Conservation (phyloP, 306 rosid genomes). For the Ceratonia siliqua region DNA sequence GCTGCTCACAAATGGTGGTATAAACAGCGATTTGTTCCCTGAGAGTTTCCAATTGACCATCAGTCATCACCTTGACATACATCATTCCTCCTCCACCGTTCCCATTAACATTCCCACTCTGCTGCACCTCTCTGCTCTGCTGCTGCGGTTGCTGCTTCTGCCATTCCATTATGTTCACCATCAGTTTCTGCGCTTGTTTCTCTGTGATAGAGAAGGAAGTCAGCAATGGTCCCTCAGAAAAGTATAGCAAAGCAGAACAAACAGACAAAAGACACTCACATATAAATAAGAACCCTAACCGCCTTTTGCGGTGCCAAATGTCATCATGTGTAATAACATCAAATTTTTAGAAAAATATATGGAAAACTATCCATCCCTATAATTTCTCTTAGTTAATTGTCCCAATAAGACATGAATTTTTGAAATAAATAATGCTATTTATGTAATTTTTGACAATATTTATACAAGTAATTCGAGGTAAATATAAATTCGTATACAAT, state of each 20-base stretch:
- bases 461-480: background rate
- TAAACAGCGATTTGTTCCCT: constrained; percentile 84
- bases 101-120: constrained; percentile 31
- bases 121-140: constrained; percentile 37
- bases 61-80: constrained; percentile 94
- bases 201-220: background rate
- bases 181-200: background rate
- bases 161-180: constrained; percentile 63
- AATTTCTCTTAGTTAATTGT: background rate
- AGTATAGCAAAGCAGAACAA: background rate
- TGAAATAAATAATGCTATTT: too few species aligned
- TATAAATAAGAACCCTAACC: constrained; percentile 2
- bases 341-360: too few species aligned
- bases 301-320: constrained; percentile 1
- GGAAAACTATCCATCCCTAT: too few species aligned
- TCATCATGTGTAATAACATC: background rate
- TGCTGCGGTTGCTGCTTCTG: constrained; percentile 64
- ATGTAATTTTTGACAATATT: too few species aligned
- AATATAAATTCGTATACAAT: too few species aligned
- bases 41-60: constrained; percentile 88
- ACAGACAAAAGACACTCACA: background rate
- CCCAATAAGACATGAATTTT: background rate
- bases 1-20: constrained; percentile 79
- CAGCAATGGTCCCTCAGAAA: constrained; percentile 7
- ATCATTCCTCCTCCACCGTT: constrained; percentile 50